These are phyloP conservation scores for Blastocystis sp. DNA, from an alignment of 352 stramenopile species.

Conservation along the genomic window DNA sequence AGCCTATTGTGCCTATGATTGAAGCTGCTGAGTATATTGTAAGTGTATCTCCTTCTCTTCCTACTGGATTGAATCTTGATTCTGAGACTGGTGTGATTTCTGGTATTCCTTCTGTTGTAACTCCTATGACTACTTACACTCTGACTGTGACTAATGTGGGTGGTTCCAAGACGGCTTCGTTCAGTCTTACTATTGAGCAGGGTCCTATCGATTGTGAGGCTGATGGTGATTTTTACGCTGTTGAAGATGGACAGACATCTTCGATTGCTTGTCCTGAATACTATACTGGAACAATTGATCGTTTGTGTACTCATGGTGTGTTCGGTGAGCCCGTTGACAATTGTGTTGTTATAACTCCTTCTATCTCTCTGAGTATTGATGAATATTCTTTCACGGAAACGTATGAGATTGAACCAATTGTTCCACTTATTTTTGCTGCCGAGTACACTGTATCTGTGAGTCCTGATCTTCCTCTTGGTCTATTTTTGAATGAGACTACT, in stretches of 20 bases:
- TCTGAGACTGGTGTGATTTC: not conserved
- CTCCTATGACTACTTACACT: not conserved
- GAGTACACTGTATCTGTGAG: not conserved
- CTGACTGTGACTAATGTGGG: slow-evolving; percentile 14
- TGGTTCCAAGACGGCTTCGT: not conserved
- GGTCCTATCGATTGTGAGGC: not conserved
- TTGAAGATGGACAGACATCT: not conserved
- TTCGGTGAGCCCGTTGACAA: not conserved
- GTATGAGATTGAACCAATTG: slow-evolving; percentile 25
- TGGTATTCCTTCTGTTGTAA: not conserved
- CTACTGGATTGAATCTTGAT: slow-evolving; percentile 26
- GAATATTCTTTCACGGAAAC: slow-evolving; percentile 21
- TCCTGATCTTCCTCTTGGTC: slow-evolving; percentile 10
- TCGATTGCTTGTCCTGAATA: not conserved
- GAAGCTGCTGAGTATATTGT: not conserved
- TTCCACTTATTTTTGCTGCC: not conserved
- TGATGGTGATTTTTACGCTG: not conserved
- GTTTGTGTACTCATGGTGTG: slow-evolving; percentile 11
- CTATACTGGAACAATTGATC: slow-evolving; percentile 5
- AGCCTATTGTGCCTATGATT: not conserved
- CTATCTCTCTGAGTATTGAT: not conserved
- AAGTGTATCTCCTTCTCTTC: not conserved
- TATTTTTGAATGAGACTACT: not conserved
- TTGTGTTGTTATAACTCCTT: not conserved
- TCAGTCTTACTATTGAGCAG: not conserved